Evolutionary conservation across 2,329 filamentous ascomycete genomes (phyloP).

Genomic region (Beauveria australis): DNA sequence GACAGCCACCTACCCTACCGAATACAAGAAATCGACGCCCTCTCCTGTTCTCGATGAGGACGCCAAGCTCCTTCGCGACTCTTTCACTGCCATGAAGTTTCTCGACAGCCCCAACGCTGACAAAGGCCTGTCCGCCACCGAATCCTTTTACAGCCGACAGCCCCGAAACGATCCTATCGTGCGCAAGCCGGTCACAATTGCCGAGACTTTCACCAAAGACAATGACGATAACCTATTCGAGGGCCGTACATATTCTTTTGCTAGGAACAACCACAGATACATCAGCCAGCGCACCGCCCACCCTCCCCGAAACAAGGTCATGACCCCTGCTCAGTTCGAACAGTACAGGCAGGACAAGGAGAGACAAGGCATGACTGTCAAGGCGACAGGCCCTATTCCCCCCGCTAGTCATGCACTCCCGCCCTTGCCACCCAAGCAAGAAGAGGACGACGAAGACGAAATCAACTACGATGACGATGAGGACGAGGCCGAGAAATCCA

Average conservation of each 20-base stretch:
- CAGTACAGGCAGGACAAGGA: slow-evolving; percentile 68
- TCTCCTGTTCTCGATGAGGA: slow-evolving; percentile 44
- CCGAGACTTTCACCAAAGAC: slow-evolving; percentile 21
- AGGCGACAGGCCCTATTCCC: slow-evolving; percentile 22
- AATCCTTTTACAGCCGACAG: slow-evolving; percentile 3
- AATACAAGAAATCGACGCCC: slow-evolving; percentile 26
- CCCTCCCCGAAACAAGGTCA: slow-evolving; percentile 61
- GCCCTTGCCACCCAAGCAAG: slow-evolving; percentile 22
- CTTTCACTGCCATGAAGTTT: slow-evolving; percentile 40
- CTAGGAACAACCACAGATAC: slow-evolving; percentile 29
- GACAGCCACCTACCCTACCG: slow-evolving; percentile 37
- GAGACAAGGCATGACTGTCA: slow-evolving; percentile 40
- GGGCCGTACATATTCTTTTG: slow-evolving; percentile 31
- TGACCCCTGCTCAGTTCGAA: slow-evolving; percentile 86
- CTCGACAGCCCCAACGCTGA: slow-evolving; percentile 23
- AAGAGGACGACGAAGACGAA: slow-evolving; percentile 57
- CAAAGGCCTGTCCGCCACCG: slow-evolving; percentile 12
- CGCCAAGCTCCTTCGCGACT: slow-evolving; percentile 43
- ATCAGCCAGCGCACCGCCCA: slow-evolving; percentile 24
- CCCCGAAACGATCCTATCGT: slow-evolving; percentile 12
- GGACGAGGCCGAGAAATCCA: slow-evolving; percentile 70
- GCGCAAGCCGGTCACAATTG: slow-evolving; percentile 12
- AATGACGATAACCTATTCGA: slow-evolving; percentile 51
- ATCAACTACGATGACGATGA: slow-evolving; percentile 65
- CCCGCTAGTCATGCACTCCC: background rate